A percentile compares a stretch with the other conserved stretches of the same genome.
phyloP scores from a whole-genome alignment of 148 eudicot species.

The Rhododendron henanense region DNA sequence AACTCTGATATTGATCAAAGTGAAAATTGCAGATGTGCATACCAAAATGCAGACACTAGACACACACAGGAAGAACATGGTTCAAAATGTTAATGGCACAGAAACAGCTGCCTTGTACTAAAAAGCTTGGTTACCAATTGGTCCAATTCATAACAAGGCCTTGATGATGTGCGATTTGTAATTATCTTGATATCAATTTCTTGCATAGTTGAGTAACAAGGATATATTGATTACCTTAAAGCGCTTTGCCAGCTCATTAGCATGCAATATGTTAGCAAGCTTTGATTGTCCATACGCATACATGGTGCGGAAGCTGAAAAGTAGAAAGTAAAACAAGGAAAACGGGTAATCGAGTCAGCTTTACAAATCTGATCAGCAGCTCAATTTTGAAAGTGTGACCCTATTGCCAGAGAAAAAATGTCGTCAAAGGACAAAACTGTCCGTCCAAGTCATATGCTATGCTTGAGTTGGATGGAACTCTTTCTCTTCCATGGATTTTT shows the following conservation, averaged over 20 bases:
- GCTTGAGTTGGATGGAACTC: not conserved
- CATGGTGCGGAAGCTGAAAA: slow-evolving; percentile 52
- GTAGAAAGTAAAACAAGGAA: not conserved
- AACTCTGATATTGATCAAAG: too few relatives aligned
- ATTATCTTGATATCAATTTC: not conserved
- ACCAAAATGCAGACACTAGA: not conserved
- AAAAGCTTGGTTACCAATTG: not conserved
- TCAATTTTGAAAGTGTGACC: not conserved
- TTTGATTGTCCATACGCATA: slow-evolving; percentile 89
- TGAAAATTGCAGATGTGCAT: not conserved
- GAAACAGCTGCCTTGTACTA: not conserved
- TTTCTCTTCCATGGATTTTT: not conserved
- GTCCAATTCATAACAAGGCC: not conserved
- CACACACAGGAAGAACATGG: not conserved
- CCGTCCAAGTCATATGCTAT: not conserved
- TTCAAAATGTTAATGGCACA: not conserved
- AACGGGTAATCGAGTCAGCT: not conserved
- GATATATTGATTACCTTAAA: slow-evolving; percentile 47
- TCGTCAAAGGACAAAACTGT: not conserved
- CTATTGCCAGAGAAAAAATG: not conserved
- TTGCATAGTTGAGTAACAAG: not conserved
- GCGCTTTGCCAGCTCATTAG: slow-evolving; percentile 63
- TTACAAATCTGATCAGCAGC: not conserved
- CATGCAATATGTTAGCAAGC: slow-evolving; percentile 79
- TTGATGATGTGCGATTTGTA: not conserved